Evolutionary conservation across 2,329 filamentous ascomycete genomes (phyloP).

Genomic region (Fusarium verrucosum): DNA sequence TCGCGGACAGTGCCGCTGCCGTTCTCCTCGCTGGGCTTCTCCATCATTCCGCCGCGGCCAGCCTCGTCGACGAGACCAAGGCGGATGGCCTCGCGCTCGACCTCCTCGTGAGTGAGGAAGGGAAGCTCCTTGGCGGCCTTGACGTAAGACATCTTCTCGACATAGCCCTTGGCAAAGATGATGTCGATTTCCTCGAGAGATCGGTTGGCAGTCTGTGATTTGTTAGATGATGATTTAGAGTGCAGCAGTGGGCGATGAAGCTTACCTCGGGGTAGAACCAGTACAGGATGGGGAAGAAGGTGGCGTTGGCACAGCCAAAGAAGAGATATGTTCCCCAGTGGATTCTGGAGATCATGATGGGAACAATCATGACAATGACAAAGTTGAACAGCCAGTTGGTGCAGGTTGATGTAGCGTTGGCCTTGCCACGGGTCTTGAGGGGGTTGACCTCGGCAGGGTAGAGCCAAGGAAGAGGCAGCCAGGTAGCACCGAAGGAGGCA

Average conservation of each 20-base stretch:
- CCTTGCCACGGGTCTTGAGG: conserved; percentile 57
- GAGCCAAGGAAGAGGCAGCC: conserved; percentile 70
- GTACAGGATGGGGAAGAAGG: conserved; percentile 61
- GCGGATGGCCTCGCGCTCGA: conserved; percentile 57
- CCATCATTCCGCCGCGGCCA: conserved; percentile 27
- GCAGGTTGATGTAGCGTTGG: conserved; percentile 65
- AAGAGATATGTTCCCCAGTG: conserved; percentile 61
- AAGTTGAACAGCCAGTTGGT: conserved; percentile 66
- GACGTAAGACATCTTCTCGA: conserved; percentile 69
- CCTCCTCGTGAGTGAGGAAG: conserved; percentile 59
- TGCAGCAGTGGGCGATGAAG: fast-evolving
- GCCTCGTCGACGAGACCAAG: conserved; percentile 34
- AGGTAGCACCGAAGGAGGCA: conserved; percentile 72
- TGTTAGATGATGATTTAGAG: background rate
- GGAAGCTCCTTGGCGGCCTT: conserved; percentile 66
- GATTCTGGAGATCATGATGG: conserved; percentile 68
- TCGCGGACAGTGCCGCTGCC: conserved; percentile 27
- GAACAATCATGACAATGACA: conserved; percentile 68
- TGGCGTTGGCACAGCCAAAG: conserved; percentile 62
- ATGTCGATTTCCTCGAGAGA: conserved; percentile 66
- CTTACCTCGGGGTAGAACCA: conserved; percentile 55
- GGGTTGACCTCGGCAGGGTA: conserved; percentile 65
- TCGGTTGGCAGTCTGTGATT: conserved; percentile 48
- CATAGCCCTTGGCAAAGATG: conserved; percentile 67
- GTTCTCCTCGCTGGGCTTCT: conserved; percentile 29